A percentile compares a stretch with the other conserved stretches of the same genome.
These are phyloP conservation scores for Centaurea solstitialis DNA, from an alignment of 129 eudicot genomes.

Conservation along the genomic window DNA sequence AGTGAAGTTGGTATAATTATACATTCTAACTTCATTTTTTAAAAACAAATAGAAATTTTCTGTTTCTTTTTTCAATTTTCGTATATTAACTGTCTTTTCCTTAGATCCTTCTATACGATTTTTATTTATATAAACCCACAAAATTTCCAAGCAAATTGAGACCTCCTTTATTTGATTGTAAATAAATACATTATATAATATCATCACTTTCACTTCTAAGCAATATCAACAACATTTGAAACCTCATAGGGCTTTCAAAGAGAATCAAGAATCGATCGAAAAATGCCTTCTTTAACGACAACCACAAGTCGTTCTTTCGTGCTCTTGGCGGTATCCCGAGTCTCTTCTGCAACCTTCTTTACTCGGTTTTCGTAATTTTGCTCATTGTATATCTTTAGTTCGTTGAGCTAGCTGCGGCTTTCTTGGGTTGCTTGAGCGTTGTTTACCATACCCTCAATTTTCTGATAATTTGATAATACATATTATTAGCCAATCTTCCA, in stretches of 20 bases:
- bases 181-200: background rate
- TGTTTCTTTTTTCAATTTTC: too few species aligned
- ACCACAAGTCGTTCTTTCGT: background rate
- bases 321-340: background rate
- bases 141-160: background rate
- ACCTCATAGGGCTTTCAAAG: background rate
- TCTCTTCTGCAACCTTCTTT: background rate
- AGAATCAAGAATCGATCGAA: background rate
- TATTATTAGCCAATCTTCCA: background rate
- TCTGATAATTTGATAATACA: constrained; percentile 31
- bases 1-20: too few species aligned
- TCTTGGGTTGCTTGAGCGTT: constrained; percentile 40
- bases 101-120: too few species aligned
- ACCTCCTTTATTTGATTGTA: background rate
- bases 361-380: background rate
- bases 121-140: background rate
- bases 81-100: too few species aligned
- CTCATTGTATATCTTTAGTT: background rate
- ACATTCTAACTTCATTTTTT: too few species aligned
- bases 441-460: constrained; percentile 63
- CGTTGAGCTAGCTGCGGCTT: background rate
- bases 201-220: background rate
- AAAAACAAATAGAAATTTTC: too few species aligned
- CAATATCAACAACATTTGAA: background rate
- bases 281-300: background rate